These are phyloP conservation scores for Grigorovia yakushimaensis DNA, from an alignment of 805 yeast genomes.

Conservation along the genomic window DNA sequence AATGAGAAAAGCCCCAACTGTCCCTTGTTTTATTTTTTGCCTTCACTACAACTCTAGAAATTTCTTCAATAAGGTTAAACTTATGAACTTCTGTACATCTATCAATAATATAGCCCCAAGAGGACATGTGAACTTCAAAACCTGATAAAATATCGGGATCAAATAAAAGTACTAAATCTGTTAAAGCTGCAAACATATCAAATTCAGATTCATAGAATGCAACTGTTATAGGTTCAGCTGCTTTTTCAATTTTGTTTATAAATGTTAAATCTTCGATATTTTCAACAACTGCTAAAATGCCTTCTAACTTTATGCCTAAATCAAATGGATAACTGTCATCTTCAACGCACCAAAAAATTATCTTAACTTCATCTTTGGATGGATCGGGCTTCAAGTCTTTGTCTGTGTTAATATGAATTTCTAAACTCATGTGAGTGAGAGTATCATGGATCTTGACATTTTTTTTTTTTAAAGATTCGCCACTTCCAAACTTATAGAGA, in stretches of 20 bases:
- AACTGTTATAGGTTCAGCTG: conserved; percentile 23
- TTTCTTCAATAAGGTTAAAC: conserved; percentile 43
- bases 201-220: conserved; percentile 43
- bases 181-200: conserved; percentile 46
- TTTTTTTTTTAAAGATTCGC: conserved; percentile 20
- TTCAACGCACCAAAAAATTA: conserved; percentile 57
- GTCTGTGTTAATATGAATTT: conserved; percentile 55
- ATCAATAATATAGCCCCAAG: conserved; percentile 88
- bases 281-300: conserved; percentile 24
- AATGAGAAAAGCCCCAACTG: conserved; percentile 74
- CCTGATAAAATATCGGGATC: conserved; percentile 91
- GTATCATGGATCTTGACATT: conserved; percentile 35
- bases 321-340: conserved; percentile 32
- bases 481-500: conserved; percentile 5
- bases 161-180: conserved; percentile 43
- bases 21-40: conserved; percentile 49
- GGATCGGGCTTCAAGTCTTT: conserved; percentile 56
- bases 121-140: conserved; percentile 64
- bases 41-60: conserved; percentile 49
- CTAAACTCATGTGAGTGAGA: conserved; percentile 53
- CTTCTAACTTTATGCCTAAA: conserved; percentile 30
- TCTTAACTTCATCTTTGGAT: conserved; percentile 41
- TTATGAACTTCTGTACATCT: conserved; percentile 40
- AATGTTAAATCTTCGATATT: conserved; percentile 3
- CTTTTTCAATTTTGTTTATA: conserved; percentile 6